Conservation (phyloP, 352 stramenopile genomes). For the Phytophthora rubi region DNA sequence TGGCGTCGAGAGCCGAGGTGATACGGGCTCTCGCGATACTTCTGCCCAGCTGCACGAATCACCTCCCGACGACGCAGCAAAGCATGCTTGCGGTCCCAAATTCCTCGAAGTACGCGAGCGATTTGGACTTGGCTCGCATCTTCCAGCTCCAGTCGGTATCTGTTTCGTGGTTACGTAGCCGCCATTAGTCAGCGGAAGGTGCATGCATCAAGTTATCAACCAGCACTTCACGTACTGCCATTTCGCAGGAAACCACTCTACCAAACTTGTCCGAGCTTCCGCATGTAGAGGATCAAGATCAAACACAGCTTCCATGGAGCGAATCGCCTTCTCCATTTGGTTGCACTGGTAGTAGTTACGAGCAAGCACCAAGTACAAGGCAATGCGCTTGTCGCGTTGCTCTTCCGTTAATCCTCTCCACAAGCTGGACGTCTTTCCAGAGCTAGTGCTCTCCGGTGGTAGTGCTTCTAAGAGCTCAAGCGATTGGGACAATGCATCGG, state of each 20-base stretch:
- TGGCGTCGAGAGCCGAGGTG: constrained; percentile 44
- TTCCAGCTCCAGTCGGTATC: constrained; percentile 68
- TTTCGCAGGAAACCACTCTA: constrained; percentile 71
- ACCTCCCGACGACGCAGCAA: constrained; percentile 22
- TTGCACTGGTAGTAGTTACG: constrained; percentile 77
- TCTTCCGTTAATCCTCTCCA: constrained; percentile 29
- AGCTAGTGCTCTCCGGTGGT: not conserved
- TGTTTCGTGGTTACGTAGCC: constrained; percentile 21
- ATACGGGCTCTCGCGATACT: constrained; percentile 51
- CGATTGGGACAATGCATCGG: constrained; percentile 57
- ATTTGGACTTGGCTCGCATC: constrained; percentile 75
- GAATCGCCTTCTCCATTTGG: constrained; percentile 80
- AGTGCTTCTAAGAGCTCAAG: constrained; percentile 52
- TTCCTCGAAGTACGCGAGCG: constrained; percentile 59
- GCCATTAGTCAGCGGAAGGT: constrained; percentile 6
- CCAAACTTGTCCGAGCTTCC: constrained; percentile 60
- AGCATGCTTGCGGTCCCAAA: constrained; percentile 55
- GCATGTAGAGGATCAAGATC: constrained; percentile 58
- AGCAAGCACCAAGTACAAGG: constrained; percentile 63
- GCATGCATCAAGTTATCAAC: not conserved
- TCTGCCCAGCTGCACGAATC: constrained; percentile 31
- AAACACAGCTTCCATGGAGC: constrained; percentile 72
- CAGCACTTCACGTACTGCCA: constrained; percentile 57
- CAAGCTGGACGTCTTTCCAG: constrained; percentile 7
- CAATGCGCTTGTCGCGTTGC: constrained; percentile 37